Evolutionary conservation across 1,139 yeast genomes (phyloP).

Genomic region (Trichomonascaceae sp.): DNA sequence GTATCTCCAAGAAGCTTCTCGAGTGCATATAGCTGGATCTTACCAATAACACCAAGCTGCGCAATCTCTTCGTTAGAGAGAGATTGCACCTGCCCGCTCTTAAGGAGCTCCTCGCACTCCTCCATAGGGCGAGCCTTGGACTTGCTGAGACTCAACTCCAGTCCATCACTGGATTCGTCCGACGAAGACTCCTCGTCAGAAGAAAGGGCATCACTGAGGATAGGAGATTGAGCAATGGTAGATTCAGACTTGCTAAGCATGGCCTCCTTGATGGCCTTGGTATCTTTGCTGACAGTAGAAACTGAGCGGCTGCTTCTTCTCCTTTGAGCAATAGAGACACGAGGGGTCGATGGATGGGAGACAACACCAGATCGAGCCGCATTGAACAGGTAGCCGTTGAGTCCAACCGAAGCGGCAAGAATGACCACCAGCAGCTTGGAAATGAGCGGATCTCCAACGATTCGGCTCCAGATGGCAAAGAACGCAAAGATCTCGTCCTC

Average conservation of each 20-base stretch:
- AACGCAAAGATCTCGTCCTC: constrained; percentile 50
- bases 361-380: constrained; percentile 14
- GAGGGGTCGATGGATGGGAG: neutral
- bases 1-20: constrained; percentile 84
- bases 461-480: constrained; percentile 47
- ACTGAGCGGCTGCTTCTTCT: constrained; percentile 18
- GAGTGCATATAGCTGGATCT: constrained; percentile 81
- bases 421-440: constrained; percentile 66
- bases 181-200: neutral
- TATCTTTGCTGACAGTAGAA: no score
- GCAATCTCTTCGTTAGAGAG: constrained; percentile 64
- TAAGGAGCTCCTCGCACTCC: constrained; percentile 47
- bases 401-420: constrained; percentile 61
- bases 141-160: neutral
- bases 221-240: constrained; percentile 3
- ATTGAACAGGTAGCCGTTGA: constrained; percentile 66
- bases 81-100: constrained; percentile 57
- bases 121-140: constrained; percentile 32
- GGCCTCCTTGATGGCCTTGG: neutral
- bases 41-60: constrained; percentile 57
- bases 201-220: neutral
- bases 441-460: constrained; percentile 73
- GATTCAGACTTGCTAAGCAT: neutral
- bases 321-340: constrained; percentile 11
- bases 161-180: neutral